Conservation (phyloP, 2,329 filamentous ascomycete species). For the Pseudocercospora eumusae region DNA sequence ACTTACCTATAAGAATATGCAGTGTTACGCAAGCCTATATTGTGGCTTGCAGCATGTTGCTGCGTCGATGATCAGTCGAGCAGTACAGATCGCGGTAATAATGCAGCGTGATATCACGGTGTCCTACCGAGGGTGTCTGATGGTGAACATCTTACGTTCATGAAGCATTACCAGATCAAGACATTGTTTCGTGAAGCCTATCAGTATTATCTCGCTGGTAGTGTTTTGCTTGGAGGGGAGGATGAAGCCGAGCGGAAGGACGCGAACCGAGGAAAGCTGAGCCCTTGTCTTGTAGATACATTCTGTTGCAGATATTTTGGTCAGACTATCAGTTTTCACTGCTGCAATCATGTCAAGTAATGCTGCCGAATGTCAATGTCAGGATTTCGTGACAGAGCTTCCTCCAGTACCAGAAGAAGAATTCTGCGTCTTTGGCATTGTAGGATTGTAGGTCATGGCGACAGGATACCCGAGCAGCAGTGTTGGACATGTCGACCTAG, state of each 20-base stretch:
- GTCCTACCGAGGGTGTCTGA: not conserved
- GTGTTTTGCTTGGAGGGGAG: not conserved
- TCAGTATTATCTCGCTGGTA: not conserved
- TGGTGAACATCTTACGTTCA: no score
- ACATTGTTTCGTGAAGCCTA: not conserved
- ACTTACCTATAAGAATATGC: not conserved
- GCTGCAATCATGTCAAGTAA: constrained; percentile 6
- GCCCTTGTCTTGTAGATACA: no score
- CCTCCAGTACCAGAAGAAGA: constrained; percentile 19
- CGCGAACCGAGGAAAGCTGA: no score
- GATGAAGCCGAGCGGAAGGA: not conserved
- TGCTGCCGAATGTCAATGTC: constrained; percentile 17
- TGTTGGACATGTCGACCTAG: not conserved
- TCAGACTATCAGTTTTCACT: not conserved
- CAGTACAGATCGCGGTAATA: not conserved
- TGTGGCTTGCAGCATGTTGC: constrained; percentile 1
- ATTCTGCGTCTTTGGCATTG: constrained; percentile 21
- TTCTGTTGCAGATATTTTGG: no score
- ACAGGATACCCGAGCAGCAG: not conserved
- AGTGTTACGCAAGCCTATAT: not conserved
- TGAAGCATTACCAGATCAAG: no score
- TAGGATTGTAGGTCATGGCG: constrained; percentile 1
- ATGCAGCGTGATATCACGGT: not conserved
- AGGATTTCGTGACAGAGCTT: constrained; percentile 17
- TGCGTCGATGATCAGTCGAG: constrained; percentile 7